Evolutionary conservation across 2,329 filamentous ascomycete genomes (phyloP).

Genomic region (Diaporthe sp.): DNA sequence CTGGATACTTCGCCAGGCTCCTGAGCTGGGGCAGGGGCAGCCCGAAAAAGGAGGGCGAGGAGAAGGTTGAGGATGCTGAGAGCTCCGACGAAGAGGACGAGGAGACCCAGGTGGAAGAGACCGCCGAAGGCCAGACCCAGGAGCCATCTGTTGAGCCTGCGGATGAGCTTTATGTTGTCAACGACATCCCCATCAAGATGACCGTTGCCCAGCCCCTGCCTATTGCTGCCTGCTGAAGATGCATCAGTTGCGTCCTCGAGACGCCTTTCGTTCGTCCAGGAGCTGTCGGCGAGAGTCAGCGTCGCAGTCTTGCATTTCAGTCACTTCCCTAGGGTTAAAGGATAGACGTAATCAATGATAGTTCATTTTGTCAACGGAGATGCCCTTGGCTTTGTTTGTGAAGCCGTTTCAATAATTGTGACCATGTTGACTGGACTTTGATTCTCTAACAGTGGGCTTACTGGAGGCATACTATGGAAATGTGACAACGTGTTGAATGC

Average conservation of each 20-base stretch:
- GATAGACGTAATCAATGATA: background rate
- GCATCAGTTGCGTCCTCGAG: slow-evolving; percentile 13
- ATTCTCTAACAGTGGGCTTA: too few relatives aligned
- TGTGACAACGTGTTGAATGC: background rate
- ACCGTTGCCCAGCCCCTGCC: slow-evolving; percentile 14
- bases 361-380: background rate
- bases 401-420: background rate
- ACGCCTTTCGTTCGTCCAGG: background rate
- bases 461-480: background rate
- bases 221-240: slow-evolving; percentile 12
- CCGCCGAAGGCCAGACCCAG: background rate
- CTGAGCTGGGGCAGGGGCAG: slow-evolving; percentile 18
- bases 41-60: background rate
- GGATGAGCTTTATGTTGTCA: slow-evolving; percentile 21
- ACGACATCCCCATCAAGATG: slow-evolving; percentile 8
- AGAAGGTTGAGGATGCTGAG: background rate
- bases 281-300: background rate
- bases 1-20: slow-evolving; percentile 20
- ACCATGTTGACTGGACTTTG: background rate
- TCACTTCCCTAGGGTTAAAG: background rate
- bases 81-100: slow-evolving; percentile 13
- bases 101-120: slow-evolving; percentile 4
- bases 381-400: too few relatives aligned
- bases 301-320: background rate
- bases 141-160: slow-evolving; percentile 3